phyloP scores from a whole-genome alignment of 2,329 filamentous ascomycete species.

The Talaromyces sp. region DNA sequence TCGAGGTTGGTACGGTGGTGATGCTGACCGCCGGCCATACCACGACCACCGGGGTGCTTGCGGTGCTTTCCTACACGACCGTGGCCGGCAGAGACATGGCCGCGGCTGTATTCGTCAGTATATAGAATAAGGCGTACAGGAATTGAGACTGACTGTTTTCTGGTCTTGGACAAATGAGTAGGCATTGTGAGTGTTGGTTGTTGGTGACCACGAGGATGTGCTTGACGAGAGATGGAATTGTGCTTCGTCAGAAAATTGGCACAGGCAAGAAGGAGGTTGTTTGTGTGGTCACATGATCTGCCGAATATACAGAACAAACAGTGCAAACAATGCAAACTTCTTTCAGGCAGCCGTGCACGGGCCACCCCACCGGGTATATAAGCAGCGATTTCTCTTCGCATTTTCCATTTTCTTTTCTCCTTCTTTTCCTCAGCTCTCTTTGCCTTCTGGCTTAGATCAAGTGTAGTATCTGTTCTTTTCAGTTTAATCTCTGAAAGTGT shows the following conservation, averaged over 20 bases:
- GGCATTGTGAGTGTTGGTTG: slow-evolving; percentile 36
- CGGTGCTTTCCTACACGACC: slow-evolving; percentile 99
- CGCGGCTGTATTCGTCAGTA: slow-evolving; percentile 56
- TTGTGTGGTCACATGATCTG: slow-evolving; percentile 18
- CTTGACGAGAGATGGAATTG: neutral
- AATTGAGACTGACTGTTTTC: slow-evolving; percentile 36
- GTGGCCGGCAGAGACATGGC: slow-evolving; percentile 97
- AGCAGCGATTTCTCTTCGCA: slow-evolving; percentile 21
- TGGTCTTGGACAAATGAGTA: slow-evolving; percentile 52
- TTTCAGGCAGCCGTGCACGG: slow-evolving; percentile 25
- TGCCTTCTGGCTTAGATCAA: slow-evolving; percentile 76
- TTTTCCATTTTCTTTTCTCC: slow-evolving; percentile 40
- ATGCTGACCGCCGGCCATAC: slow-evolving; percentile 95
- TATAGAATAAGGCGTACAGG: neutral
- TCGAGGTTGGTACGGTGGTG: slow-evolving; percentile 92
- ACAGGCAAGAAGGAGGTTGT: neutral
- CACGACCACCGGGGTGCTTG: slow-evolving; percentile 78
- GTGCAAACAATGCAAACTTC: slow-evolving; percentile 1
- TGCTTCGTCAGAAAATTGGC: neutral
- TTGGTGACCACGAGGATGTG: neutral
- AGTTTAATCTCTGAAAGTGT: slow-evolving; percentile 93
- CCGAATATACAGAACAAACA: neutral
- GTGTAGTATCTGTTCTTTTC: slow-evolving; percentile 96
- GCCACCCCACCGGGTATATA: slow-evolving; percentile 32
- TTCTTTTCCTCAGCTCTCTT: slow-evolving; percentile 50